These are phyloP conservation scores for Metschnikowia picachoensis DNA, from an alignment of 805 yeast genomes.

Conservation along the genomic window DNA sequence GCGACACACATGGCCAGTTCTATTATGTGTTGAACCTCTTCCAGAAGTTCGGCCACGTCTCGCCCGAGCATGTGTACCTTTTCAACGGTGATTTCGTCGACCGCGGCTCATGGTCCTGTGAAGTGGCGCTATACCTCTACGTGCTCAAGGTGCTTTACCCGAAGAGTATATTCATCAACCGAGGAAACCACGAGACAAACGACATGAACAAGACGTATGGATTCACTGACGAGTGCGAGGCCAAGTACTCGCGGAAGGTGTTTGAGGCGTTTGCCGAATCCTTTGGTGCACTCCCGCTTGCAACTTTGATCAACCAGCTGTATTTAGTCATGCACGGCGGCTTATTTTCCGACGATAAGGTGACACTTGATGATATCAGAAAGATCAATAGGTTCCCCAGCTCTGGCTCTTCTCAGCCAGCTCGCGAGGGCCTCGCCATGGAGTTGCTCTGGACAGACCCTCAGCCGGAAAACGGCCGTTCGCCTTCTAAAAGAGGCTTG, in stretches of 20 bases:
- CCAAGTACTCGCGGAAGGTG: slow-evolving; percentile 76
- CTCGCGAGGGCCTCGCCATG: slow-evolving; percentile 90
- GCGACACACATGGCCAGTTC: slow-evolving; percentile 97
- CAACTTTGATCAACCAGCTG: slow-evolving; percentile 71
- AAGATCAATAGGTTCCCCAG: slow-evolving; percentile 60
- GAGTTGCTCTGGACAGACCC: slow-evolving; percentile 98
- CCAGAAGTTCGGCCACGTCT: slow-evolving; percentile 66
- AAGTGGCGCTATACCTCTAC: slow-evolving; percentile 80
- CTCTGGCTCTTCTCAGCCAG: slow-evolving; percentile 65
- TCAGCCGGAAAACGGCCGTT: slow-evolving; percentile 69
- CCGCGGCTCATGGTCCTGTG: slow-evolving; percentile 97
- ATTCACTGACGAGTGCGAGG: slow-evolving; percentile 91
- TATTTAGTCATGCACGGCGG: slow-evolving; percentile 97
- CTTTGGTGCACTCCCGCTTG: slow-evolving; percentile 82
- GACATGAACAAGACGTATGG: slow-evolving; percentile 97
- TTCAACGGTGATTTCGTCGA: slow-evolving; percentile 98
- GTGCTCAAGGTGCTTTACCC: slow-evolving; percentile 78
- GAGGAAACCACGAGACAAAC: slow-evolving; percentile 96
- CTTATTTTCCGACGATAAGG: slow-evolving; percentile 71
- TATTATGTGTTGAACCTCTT: slow-evolving; percentile 85
- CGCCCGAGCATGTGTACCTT: slow-evolving; percentile 63
- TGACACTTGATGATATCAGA: slow-evolving; percentile 71
- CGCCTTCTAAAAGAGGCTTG: slow-evolving; percentile 89
- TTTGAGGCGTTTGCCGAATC: slow-evolving; percentile 83
- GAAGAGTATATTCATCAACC: slow-evolving; percentile 62